Conservation (phyloP, 345 rosid genomes). For the Hibiscus trionum region DNA sequence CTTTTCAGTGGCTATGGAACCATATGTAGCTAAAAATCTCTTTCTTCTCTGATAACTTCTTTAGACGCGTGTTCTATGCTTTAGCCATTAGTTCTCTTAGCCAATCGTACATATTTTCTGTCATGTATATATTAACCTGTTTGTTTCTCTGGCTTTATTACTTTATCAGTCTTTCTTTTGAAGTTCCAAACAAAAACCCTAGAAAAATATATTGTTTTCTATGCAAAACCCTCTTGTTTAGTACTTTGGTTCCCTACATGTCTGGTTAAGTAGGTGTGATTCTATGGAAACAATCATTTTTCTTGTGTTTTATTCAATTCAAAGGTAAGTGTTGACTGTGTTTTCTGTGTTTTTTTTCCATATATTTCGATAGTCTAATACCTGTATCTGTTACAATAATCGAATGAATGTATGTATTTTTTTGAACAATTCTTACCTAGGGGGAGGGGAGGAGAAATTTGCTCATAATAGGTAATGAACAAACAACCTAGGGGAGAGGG, state of each 20-base stretch:
- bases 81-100: conserved; percentile 15
- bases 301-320: neutral
- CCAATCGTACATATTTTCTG: neutral
- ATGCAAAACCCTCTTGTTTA: neutral
- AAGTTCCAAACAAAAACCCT: conserved; percentile 5
- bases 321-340: neutral
- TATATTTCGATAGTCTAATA: too few species aligned
- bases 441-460: too few species aligned
- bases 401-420: too few species aligned
- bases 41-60: neutral
- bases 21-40: neutral
- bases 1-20: neutral
- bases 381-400: too few species aligned
- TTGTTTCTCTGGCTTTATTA: neutral
- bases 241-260: neutral
- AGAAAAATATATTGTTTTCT: neutral
- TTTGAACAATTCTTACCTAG: too few species aligned
- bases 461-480: too few species aligned
- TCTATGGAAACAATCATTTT: neutral
- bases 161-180: neutral
- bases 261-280: neutral
- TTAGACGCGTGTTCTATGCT: conserved; percentile 20
- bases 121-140: neutral
- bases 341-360: too few species aligned
- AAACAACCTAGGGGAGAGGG: too few species aligned